Base-by-base conservation (phyloP, 2,329 filamentous ascomycete genomes). In the Teratosphaeria viscida region DNA sequence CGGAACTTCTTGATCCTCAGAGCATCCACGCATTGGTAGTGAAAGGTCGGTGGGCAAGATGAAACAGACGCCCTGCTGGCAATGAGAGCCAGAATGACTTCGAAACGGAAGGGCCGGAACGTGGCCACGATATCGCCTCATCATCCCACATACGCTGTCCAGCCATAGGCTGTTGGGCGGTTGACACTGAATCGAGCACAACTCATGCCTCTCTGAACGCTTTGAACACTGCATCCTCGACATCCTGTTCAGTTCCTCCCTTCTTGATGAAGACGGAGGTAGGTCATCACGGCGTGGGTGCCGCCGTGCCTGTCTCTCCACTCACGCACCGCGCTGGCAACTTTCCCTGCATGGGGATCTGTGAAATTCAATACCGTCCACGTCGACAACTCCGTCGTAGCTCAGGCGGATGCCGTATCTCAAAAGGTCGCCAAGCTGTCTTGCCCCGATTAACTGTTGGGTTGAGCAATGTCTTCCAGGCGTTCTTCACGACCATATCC, bases 281-380 rank as follows among this genome's bases (percentile, higher is more conserved):
- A 55, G 2, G 53, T 55, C n/a, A 71, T 69, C 37, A 71, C 66
- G 8, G 65, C 66, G 62, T 72, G 68, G 43, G 69, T 71, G 23
- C 69, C 67, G 32, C 68, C 69, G 61, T 70, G 64, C 8, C 64
- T 60, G 7, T 71, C 64, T 47, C 66, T 63, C 68, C 68, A 71
- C 11, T 61, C 29, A 59, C 63, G 63, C 55, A 68, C 63, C 4
- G 67, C 60, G 54, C 62, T 62, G 29, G 68, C 65, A 52, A 71
- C 62, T 59, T 70, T 70, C 6, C 69, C 69, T 27, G 65, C 64
- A 56, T 71, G 70, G 5, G 68, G 5, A 39, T 16, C 12, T 39
- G 35, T 39, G 35, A 39, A 6, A 10, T 2, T 39, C 35, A 16
- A 39, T 10, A 11, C 35, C 8, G 3, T 39, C 35, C 35, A 12